Evolutionary conservation across 179 eudicot genomes (phyloP), one percentile per base, ranked within the genome.

Genomic region (Silene vulgaris): DNA sequence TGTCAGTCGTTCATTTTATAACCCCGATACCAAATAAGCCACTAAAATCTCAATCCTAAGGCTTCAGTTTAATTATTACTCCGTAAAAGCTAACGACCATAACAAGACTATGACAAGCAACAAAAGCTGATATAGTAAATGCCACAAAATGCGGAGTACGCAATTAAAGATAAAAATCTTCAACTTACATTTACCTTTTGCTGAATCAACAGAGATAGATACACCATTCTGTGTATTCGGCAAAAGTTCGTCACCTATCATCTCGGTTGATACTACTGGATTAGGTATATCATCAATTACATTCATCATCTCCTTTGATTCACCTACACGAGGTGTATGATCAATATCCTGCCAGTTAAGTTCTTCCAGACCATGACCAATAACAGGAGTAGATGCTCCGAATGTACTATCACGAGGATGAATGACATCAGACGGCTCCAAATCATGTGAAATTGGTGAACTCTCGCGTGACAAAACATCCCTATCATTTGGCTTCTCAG

Each of bases 341-440:
- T 81, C 85, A 80, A 82, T 78, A 40, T 79, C 80, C 72, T 82
- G 81, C 90, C 91, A 86, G 56, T 82, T 79, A 72, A 93, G 87
- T 69, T 88, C 96, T 77, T 89, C 90, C 74, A 89, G 75, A 56
- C 89, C 94, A 84, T 84, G 89, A 71, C 88, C 87, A 50, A 82
- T 73, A 65, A 81, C 74, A 64, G 74, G 77, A 80, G 76, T 48
- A 45, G 89, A 54, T 76, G 77, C 64, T 30, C 61, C 72, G 60
- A 79, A 52, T 23, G 79, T 75, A 74, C 54, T 75, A 14, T 32
- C 81, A 32, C 61, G 73, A 50, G 63, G 64, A 66, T 77, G 81
- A 45, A 66, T 71, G 54, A 61, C 30, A 2, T 82, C 82, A 59
- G 74, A 64, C 72, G 65, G 83, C 40, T 74, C 84, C 43, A 82